Conservation (phyloP, 371 early-diverging fungal genomes). For the Fennellomyces sp. region DNA sequence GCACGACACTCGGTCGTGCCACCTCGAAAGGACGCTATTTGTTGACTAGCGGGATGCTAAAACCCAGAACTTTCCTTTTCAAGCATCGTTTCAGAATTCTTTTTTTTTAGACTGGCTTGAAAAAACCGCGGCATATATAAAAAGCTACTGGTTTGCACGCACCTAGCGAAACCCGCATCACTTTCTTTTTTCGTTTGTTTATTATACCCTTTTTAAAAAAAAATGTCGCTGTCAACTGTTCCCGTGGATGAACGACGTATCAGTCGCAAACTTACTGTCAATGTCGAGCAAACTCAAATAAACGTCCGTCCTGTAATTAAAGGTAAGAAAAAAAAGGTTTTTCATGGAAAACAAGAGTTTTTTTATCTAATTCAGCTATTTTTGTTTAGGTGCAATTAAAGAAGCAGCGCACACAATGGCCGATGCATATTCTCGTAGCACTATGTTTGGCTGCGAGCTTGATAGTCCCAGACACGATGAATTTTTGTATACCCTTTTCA, state of each 20-base stretch:
- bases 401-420: slow-evolving; percentile 48
- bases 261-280: slow-evolving; percentile 42
- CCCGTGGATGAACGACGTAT: slow-evolving; percentile 22
- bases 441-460: slow-evolving; percentile 21
- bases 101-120: not conserved
- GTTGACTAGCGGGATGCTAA: not conserved
- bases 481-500: slow-evolving; percentile 36
- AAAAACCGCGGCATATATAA: not conserved
- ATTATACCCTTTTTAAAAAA: not conserved
- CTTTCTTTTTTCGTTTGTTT: not conserved
- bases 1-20: not conserved
- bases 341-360: not conserved
- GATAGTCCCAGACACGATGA: slow-evolving; percentile 25
- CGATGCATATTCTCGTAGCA: slow-evolving; percentile 32
- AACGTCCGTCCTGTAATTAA: slow-evolving; percentile 50
- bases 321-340: slow-evolving; percentile 21
- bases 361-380: not conserved
- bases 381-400: slow-evolving; percentile 37
- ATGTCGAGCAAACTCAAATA: slow-evolving; percentile 22
- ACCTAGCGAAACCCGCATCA: too few species aligned
- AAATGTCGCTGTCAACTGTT: slow-evolving; percentile 1
- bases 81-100: not conserved
- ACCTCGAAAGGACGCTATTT: not conserved
- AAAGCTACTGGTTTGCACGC: too few species aligned
- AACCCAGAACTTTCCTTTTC: not conserved